Percentiles rank a stretch among this genome's conserved stretches.
phyloP scores from a whole-genome alignment of 2,329 filamentous ascomycete species.

The Tolypocladium ophioglossoides region DNA sequence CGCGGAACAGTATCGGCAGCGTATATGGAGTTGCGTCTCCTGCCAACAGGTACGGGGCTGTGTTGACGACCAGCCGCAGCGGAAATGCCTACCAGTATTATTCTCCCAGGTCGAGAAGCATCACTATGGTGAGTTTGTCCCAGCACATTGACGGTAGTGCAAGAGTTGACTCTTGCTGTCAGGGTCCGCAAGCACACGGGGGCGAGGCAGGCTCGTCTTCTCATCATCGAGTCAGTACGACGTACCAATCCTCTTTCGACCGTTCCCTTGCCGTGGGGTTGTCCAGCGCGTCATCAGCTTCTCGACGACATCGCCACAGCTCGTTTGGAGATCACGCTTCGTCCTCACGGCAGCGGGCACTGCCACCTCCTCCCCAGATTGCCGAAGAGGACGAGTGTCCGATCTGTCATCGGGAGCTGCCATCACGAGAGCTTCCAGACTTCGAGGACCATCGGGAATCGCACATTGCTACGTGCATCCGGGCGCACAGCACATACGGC shows the following conservation, averaged over 20 bases:
- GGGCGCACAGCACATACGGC: constrained; percentile 40
- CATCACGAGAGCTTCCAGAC: constrained; percentile 41
- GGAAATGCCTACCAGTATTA: constrained; percentile 25
- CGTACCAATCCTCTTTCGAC: constrained; percentile 24
- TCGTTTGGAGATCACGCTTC: constrained; percentile 19
- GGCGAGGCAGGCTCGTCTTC: constrained; percentile 10
- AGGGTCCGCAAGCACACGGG: constrained; percentile 2
- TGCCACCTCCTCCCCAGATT: constrained; percentile 37
- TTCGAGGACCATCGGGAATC: constrained; percentile 44
- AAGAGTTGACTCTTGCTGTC: constrained; percentile 1
- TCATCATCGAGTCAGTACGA: constrained; percentile 16
- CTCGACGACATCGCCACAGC: constrained; percentile 20
- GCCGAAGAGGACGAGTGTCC: constrained; percentile 72
- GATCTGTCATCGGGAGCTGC: constrained; percentile 63
- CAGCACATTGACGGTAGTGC: neutral
- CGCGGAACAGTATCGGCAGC: constrained; percentile 32
- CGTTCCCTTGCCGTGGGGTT: constrained; percentile 27
- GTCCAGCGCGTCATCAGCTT: constrained; percentile 19
- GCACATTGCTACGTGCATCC: constrained; percentile 50
- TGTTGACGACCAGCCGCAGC: constrained; percentile 20
- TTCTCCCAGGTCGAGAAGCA: constrained; percentile 29
- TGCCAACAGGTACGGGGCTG: constrained; percentile 23
- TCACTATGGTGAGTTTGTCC: constrained; percentile 33
- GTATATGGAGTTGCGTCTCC: constrained; percentile 17
- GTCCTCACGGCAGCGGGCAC: constrained; percentile 26